Evolutionary conservation across 2,329 filamentous ascomycete species (phyloP), one percentile per base, ranked within the genome.

Genomic region (Venturia aucupariae): DNA sequence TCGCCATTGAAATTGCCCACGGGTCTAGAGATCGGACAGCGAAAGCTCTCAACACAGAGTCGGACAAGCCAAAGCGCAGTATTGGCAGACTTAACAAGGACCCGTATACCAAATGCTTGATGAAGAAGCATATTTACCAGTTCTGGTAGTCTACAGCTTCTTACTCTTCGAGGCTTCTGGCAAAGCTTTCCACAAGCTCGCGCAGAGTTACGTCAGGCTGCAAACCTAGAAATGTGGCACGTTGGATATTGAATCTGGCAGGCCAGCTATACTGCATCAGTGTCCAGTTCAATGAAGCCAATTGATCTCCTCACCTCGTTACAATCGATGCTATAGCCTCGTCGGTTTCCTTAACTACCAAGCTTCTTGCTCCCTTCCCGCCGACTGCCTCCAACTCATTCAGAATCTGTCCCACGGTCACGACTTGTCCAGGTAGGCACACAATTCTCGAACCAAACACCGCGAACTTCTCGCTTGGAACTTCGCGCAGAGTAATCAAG

Each of bases 371-470:
- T 44, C 83, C 78, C 69, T 80, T 77, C 0, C 83, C 83, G 6
- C 80, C 82, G 1, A 85, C 81, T 67, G 79, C 79, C 65, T 78
- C 79, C 70, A 85, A 68, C 1, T 82, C 82, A 67, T 84, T 76
- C 70, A 85, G 72, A 76, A 86, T 85, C 64, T 84, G 79, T 65
- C 77, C 78, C 42, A 84, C 80, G 3, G 79, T 83, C 5, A 81
- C 81, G 55, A 78, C 79, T 62, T 79, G 79, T 1, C 83, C 83
- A 0, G 83, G 83, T 59, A 86, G 70, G 71, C 82, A 80, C 15
- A 82, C 74, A 0, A 84, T 79, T 64, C 82, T 78, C 46, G 51
- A 57, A 32, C 30, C 30, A 38, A 41, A 42, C 27, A 24, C 59
- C 24, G 38, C n/a, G 35, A 84, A 81, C 32, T 75, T 77, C 68